phyloP scores from a whole-genome alignment of 345 rosid species.

The Eucalyptus tenuipes region DNA sequence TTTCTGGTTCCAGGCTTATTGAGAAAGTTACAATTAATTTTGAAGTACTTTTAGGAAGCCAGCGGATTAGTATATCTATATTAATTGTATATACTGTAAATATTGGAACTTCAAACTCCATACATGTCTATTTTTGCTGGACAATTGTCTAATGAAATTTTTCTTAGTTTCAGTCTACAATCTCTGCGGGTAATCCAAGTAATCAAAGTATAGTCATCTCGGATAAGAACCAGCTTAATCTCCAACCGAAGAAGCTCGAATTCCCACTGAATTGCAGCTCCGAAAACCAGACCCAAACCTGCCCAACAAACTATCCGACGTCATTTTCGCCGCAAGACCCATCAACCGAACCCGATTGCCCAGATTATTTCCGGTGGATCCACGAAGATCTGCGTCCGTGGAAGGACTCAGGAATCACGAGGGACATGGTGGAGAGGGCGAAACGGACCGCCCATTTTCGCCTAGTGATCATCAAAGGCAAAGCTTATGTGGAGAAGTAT shows the following conservation, averaged over 20 bases:
- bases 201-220: background rate
- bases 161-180: background rate
- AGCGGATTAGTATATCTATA: background rate
- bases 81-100: background rate
- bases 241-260: background rate
- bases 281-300: conserved; percentile 16
- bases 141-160: background rate
- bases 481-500: conserved; percentile 21
- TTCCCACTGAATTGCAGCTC: conserved; percentile 24
- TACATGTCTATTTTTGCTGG: background rate
- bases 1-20: background rate
- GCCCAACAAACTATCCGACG: conserved; percentile 17
- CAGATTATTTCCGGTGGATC: conserved; percentile 59
- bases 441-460: conserved; percentile 21
- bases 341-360: conserved; percentile 6
- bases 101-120: background rate
- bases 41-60: background rate
- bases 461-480: conserved; percentile 26
- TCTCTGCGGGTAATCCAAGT: background rate
- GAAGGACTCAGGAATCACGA: conserved; percentile 30
- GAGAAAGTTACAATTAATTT: background rate
- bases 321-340: background rate
- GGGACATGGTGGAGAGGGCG: conserved; percentile 44
- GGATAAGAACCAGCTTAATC: background rate
- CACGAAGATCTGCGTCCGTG: conserved; percentile 58